Evolutionary conservation across 1,284 basidiomycete species (phyloP).

Genomic region (Grifola frondosa): DNA sequence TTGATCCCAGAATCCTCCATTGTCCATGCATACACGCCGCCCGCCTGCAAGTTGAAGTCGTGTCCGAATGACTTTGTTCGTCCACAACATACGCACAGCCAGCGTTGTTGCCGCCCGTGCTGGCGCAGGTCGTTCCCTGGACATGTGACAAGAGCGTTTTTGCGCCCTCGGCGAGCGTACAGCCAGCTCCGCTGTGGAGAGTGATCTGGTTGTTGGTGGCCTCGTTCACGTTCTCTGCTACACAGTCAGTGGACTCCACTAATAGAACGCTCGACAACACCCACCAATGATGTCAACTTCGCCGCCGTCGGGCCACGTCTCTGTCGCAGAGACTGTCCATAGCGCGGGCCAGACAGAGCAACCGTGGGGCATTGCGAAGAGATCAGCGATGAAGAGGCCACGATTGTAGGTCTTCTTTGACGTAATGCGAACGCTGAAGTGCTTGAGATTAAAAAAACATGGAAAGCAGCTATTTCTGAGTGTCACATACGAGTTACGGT

Average conservation of each 20-base stretch:
- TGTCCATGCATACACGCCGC: slow-evolving; percentile 76
- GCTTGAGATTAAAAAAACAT: background rate
- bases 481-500: slow-evolving; percentile 71
- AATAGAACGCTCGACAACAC: slow-evolving; percentile 5
- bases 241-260: background rate
- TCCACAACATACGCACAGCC: slow-evolving; percentile 69
- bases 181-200: slow-evolving; percentile 59
- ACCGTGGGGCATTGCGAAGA: slow-evolving; percentile 74
- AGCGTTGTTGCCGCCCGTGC: slow-evolving; percentile 47
- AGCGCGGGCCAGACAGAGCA: slow-evolving; percentile 84
- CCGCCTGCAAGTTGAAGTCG: slow-evolving; percentile 63
- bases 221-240: slow-evolving; percentile 58
- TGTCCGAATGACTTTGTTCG: slow-evolving; percentile 61
- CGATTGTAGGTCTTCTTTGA: slow-evolving; percentile 63
- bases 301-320: slow-evolving; percentile 70
- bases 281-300: slow-evolving; percentile 36
- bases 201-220: slow-evolving; percentile 65
- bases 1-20: slow-evolving; percentile 70
- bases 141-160: slow-evolving; percentile 31
- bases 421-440: slow-evolving; percentile 64
- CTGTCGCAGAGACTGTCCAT: slow-evolving; percentile 52
- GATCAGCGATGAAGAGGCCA: slow-evolving; percentile 81
- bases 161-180: slow-evolving; percentile 44
- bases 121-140: slow-evolving; percentile 47
- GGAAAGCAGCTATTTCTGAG: slow-evolving; percentile 42